Base-by-base conservation (phyloP, 2,329 filamentous ascomycete species). In the Pseudogymnoascus sp. region DNA sequence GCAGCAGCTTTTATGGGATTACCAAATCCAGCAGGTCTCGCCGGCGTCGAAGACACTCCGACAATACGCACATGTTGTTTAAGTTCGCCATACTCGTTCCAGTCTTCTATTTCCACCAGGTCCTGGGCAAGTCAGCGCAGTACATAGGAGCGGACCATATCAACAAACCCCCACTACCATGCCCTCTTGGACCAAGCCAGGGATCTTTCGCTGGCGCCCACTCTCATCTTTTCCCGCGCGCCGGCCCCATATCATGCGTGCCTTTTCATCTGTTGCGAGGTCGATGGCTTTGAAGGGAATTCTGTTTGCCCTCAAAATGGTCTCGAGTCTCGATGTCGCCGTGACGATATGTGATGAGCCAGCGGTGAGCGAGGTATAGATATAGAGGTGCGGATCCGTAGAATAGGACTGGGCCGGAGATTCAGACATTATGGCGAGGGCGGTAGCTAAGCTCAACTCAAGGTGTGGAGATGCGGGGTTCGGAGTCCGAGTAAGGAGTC, bases 51-150 rank as follows among this genome's bases (percentile, higher is more conserved):
- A 35, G 55, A 38, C 6, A 38, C 74, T 1, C 55, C 55, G 19
- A 81, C 83, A 66, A 87, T 82, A 62, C 79, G 84, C 67, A 97
- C 84, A 68, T 92, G 88, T 74, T 92, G 84, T 73, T 91, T 90
- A 63, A 99, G 82, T 75, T 97, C 92, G 74, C 91, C 91, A 74
- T 95, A 96, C 73, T 99, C 94, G 77, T 99, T 99, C 94, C 92
- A 97, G 72, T 99, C 94, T 75, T 99, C 94, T 64, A 97, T 84
- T 74, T 97, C 87, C 64, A 92, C 88, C 57, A 96, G 81, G 72
- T 96, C 94, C 92, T 96, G 65, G 38, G 48, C 39, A 58, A 26
- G 34, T 64, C 45, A 66, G 52, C 57, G 28, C 26, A 60, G 33
- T 45, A 12, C 45, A 33, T 8, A 52, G 15, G 1, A 2, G 3